phyloP scores from a whole-genome alignment of 257 asterid genomes.

The Nicotiana otophora region DNA sequence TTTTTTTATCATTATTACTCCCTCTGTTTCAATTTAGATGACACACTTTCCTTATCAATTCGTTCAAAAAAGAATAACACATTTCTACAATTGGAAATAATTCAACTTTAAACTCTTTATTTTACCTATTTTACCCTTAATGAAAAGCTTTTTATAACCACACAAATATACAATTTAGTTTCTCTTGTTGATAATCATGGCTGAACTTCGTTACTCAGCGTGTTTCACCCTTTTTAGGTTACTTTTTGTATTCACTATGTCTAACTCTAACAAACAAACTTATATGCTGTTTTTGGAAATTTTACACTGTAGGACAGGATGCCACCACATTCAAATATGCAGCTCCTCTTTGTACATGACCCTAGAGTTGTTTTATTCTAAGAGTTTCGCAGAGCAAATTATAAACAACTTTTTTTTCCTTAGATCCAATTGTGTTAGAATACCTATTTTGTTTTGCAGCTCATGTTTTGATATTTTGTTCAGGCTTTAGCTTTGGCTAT shows the following conservation, averaged over 20 bases:
- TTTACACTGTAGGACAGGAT: neutral
- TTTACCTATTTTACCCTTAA: no score
- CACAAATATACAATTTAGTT: neutral
- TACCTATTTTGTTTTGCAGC: neutral
- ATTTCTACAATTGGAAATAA: no score
- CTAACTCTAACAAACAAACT: neutral
- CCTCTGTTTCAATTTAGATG: no score
- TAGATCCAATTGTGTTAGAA: neutral
- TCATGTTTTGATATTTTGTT: neutral
- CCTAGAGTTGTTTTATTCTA: neutral
- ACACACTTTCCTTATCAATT: no score
- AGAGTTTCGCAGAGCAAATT: neutral
- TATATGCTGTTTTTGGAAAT: neutral
- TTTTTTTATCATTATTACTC: neutral
- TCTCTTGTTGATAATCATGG: neutral
- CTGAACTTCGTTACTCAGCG: neutral
- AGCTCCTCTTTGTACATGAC: neutral
- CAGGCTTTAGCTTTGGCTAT: neutral
- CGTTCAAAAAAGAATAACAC: no score
- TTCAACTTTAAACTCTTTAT: no score
- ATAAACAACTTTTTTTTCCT: neutral
- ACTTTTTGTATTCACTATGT: neutral
- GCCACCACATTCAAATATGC: neutral
- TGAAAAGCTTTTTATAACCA: no score
- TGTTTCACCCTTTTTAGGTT: neutral